Conservation (phyloP, 306 rosid species). For the Quercus mongolica region DNA sequence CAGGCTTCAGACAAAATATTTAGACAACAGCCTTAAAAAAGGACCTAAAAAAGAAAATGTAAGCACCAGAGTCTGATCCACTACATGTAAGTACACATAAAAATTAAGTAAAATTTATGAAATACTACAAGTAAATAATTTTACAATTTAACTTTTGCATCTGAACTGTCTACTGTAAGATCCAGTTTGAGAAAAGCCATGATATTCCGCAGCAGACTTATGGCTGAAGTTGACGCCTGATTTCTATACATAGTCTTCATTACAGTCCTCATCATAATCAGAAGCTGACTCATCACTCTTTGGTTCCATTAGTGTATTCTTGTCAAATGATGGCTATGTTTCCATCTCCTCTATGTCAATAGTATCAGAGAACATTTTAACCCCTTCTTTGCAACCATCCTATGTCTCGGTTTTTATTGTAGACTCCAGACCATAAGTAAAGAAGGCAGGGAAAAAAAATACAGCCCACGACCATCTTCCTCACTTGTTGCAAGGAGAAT, state of each 20-base stretch:
- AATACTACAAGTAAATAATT: constrained; percentile 10
- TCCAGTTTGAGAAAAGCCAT: constrained; percentile 11
- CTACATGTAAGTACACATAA: constrained; percentile 4
- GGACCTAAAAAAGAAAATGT: not conserved
- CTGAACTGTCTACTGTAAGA: constrained; percentile 10
- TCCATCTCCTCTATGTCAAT: constrained; percentile 96
- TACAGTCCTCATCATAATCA: constrained; percentile 60
- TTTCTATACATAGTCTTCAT: constrained; percentile 45
- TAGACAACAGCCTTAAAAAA: too few species aligned
- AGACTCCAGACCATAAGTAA: constrained; percentile 87
- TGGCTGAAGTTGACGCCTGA: constrained; percentile 10
- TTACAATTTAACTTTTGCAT: constrained; percentile 26
- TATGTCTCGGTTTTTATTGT: constrained; percentile 80
- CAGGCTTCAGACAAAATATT: too few species aligned
- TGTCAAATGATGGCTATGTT: constrained; percentile 57
- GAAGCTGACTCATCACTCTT: constrained; percentile 64
- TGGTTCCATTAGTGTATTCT: constrained; percentile 68
- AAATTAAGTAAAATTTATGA: not conserved
- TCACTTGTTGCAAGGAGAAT: constrained; percentile 55
- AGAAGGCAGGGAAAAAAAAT: constrained; percentile 82
- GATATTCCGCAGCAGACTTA: constrained; percentile 13
- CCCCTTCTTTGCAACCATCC: constrained; percentile 56
- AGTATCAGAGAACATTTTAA: constrained; percentile 77
- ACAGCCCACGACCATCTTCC: constrained; percentile 66
- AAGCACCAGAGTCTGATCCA: constrained; percentile 13